Evolutionary conservation across 805 yeast species (phyloP).

Genomic region (Wickerhamiella kazuoi): DNA sequence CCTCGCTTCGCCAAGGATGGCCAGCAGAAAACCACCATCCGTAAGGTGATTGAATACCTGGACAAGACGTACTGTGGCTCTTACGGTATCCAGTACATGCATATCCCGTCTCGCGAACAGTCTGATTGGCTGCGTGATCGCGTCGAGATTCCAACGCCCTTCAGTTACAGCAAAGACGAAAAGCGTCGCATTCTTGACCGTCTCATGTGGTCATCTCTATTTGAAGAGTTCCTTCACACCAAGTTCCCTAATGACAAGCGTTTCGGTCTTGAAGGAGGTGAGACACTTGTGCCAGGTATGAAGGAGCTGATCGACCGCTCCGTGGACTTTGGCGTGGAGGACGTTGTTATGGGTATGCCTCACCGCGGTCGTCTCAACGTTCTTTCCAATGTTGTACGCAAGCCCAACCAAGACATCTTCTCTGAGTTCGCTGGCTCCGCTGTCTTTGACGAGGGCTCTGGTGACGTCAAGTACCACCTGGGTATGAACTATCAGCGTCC

Average conservation of each 20-base stretch:
- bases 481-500: conserved; percentile 99
- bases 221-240: conserved; percentile 80
- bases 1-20: conserved; percentile 67
- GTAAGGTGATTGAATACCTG: conserved; percentile 60
- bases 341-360: conserved; percentile 97
- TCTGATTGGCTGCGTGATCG: conserved; percentile 98
- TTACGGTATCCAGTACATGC: conserved; percentile 90
- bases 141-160: conserved; percentile 82
- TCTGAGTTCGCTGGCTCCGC: conserved; percentile 88
- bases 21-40: conserved; percentile 45
- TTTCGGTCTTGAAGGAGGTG: conserved; percentile 98
- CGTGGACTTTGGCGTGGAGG: conserved; percentile 76
- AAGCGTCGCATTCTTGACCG: conserved; percentile 94
- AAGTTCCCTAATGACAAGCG: conserved; percentile 98
- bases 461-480: conserved; percentile 97
- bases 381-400: conserved; percentile 94
- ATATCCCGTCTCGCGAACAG: conserved; percentile 84
- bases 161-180: conserved; percentile 65
- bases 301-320: conserved; percentile 88
- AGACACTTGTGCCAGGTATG: conserved; percentile 90
- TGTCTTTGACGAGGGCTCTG: conserved; percentile 88
- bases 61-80: conserved; percentile 74
- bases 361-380: conserved; percentile 98
- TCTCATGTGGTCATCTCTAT: conserved; percentile 87
- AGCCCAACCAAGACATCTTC: conserved; percentile 95